Evolutionary conservation across 345 rosid genomes (phyloP), one percentile per base, ranked within the genome.

Genomic region (Citrus sp.): DNA sequence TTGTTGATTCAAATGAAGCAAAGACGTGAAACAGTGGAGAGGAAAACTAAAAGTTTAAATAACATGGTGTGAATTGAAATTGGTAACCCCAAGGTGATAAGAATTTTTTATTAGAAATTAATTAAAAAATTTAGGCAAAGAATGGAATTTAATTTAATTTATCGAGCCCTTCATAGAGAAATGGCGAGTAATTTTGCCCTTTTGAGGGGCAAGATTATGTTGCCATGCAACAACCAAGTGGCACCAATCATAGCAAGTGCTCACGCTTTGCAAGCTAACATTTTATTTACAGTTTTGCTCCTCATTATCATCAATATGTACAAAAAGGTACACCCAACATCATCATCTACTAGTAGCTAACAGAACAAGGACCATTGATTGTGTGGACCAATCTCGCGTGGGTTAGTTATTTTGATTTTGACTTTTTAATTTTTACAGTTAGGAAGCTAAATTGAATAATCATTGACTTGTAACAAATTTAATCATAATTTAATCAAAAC

Each of bases 201-300:
- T 84, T 49, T 22, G 85, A 82, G 86, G 79, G 87, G 87, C 90
- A 88, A 66, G 78, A 82, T 90, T 76, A 85, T 90, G 89, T 70
- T 78, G 74, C 86, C 88, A 62, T 82, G 93, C 87, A 82, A 80
- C 84, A 62, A 77, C 83, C 80, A 77, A 76, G 82, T 84, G 90
- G 83, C 70, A 63, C 77, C 80, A 86, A 88, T 92, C 75, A 85
- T 92, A 78, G 86, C 91, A 75, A 62, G 28, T 49, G 69, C 78
- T 73, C 91, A 88, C 86, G 89, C 89, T 79, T 80, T 74, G 79
- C 24, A 69, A 32, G 10, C 46, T 25, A 46, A 25, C 6, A 3
- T 2, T 16, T n/a, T 70, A 22, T 77, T 81, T 76, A 65, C 84
- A 28, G 32, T 80, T 86, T 81, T 81, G 49, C 70, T 84, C 77